Conservation (phyloP, 2,329 filamentous ascomycete genomes). For the Sclerotiophoma versabilis region DNA sequence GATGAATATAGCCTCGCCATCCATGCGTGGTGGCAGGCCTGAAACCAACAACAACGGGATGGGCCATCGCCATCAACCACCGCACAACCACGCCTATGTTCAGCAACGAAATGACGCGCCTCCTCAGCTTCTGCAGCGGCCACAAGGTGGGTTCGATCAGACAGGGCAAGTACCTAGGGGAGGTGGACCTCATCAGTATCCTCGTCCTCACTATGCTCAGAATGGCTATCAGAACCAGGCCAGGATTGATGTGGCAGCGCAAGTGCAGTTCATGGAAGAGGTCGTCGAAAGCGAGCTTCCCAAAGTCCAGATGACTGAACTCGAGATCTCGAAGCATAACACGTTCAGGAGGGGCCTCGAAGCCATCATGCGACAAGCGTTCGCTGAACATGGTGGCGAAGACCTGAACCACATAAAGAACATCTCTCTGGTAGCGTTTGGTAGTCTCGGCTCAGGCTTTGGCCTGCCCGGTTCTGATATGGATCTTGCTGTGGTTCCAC, state of each 20-base stretch:
- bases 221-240: constrained; percentile 24
- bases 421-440: constrained; percentile 79
- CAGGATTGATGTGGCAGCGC: constrained; percentile 40
- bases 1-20: constrained; percentile 2
- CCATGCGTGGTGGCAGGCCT: constrained; percentile 20
- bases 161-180: constrained; percentile 11
- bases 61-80: constrained; percentile 16
- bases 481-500: constrained; percentile 81
- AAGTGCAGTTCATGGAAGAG: constrained; percentile 53
- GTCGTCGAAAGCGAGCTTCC: constrained; percentile 59
- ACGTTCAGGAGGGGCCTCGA: constrained; percentile 71
- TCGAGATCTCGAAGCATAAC: constrained; percentile 75
- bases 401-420: constrained; percentile 59
- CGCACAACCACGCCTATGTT: constrained; percentile 1
- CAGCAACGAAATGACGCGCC: constrained; percentile 10
- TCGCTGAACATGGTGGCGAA: constrained; percentile 48
- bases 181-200: constrained; percentile 12
- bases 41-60: constrained; percentile 10
- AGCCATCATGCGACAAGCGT: constrained; percentile 66
- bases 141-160: constrained; percentile 19
- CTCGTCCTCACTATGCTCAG: constrained; percentile 26
- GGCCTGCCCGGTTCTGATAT: constrained; percentile 89
- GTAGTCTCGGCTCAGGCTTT: constrained; percentile 84
- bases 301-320: constrained; percentile 66
- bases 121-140: constrained; percentile 32